Percentiles rank a stretch among this genome's conserved stretches.
phyloP scores from a whole-genome alignment of 2,329 filamentous ascomycete genomes.

The Myrmaecium sp. region DNA sequence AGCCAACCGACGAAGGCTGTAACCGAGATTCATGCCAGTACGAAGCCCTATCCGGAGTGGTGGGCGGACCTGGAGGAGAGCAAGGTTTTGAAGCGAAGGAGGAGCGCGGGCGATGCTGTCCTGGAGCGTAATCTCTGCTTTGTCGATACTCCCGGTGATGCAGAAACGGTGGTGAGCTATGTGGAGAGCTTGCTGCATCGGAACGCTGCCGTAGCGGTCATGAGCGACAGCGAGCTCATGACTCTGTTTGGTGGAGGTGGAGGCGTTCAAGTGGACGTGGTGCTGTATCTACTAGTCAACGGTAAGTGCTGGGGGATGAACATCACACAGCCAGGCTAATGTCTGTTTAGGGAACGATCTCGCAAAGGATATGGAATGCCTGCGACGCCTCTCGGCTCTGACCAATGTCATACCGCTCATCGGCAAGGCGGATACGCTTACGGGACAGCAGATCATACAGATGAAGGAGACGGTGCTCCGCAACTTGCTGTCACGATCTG shows the following conservation, averaged over 20 bases:
- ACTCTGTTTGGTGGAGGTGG: constrained; percentile 66
- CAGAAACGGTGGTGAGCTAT: constrained; percentile 39
- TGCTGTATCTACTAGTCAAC: constrained; percentile 63
- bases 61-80: constrained; percentile 65
- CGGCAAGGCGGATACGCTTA: constrained; percentile 56
- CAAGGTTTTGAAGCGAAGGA: constrained; percentile 36
- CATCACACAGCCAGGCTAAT: constrained; percentile 17
- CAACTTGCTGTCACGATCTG: constrained; percentile 38
- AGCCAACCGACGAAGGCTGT: constrained; percentile 8
- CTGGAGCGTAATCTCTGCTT: constrained; percentile 89
- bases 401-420: constrained; percentile 80
- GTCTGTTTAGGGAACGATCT: constrained; percentile 19
- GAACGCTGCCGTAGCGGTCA: constrained; percentile 41
- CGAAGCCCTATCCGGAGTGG: constrained; percentile 63
- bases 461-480: constrained; percentile 43
- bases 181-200: constrained; percentile 52
- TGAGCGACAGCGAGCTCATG: constrained; percentile 58
- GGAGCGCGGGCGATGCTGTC: constrained; percentile 58
- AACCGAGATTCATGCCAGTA: constrained; percentile 28
- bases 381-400: constrained; percentile 50
- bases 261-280: constrained; percentile 66
- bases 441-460: constrained; percentile 35
- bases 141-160: constrained; percentile 58
- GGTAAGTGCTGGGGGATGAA: constrained; percentile 42
- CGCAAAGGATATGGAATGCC: constrained; percentile 50